phyloP scores from a whole-genome alignment of 129 eudicot genomes.

The Artemisia tridentata region DNA sequence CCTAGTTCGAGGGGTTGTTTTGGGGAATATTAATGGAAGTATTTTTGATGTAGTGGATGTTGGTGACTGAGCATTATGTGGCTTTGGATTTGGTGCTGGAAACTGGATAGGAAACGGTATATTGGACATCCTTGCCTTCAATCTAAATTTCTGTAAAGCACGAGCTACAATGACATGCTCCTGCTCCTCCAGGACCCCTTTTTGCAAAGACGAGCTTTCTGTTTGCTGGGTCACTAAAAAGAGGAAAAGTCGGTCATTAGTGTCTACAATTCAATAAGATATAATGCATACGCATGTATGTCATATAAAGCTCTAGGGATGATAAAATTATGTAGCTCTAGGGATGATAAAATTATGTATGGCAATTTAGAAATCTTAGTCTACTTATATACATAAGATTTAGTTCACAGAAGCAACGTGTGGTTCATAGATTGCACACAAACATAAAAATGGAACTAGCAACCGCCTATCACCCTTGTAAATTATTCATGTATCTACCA shows the following conservation, averaged over 20 bases:
- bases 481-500: too few relatives aligned
- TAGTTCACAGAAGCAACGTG: too few relatives aligned
- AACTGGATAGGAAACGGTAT: conserved; percentile 66
- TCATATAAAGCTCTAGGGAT: too few relatives aligned
- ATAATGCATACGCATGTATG: too few relatives aligned
- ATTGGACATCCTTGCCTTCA: conserved; percentile 56
- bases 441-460: too few relatives aligned
- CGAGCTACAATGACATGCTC: conserved; percentile 92
- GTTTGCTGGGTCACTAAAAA: conserved; percentile 73
- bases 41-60: conserved; percentile 69
- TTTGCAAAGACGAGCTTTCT: conserved; percentile 51
- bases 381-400: too few relatives aligned
- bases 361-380: too few relatives aligned
- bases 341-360: too few relatives aligned
- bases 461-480: too few relatives aligned
- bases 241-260: conserved; percentile 19
- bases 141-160: conserved; percentile 68
- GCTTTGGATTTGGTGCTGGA: conserved; percentile 59
- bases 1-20: conserved; percentile 44
- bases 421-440: too few relatives aligned
- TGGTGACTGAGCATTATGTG: conserved; percentile 48
- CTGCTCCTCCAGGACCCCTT: conserved; percentile 61
- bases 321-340: too few relatives aligned
- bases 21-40: conserved; percentile 73
- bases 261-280: not conserved